phyloP scores from a whole-genome alignment of 2,329 filamentous ascomycete species.

The Aspergillus candidus region DNA sequence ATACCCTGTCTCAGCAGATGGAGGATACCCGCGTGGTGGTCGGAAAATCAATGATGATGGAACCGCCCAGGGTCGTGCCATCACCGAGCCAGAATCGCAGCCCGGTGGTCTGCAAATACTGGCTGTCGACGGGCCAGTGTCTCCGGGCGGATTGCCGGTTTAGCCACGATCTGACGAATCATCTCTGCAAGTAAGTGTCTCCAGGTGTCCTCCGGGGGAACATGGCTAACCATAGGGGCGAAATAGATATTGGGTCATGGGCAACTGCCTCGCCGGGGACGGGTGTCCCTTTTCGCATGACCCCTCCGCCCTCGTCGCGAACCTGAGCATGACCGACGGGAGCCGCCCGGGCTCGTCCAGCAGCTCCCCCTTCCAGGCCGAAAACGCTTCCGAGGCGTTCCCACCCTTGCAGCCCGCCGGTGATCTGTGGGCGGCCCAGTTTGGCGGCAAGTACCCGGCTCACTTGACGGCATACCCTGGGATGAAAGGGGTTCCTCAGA shows the following conservation, averaged over 20 bases:
- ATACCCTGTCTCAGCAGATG: slow-evolving; percentile 44
- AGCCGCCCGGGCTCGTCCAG: slow-evolving; percentile 47
- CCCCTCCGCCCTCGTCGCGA: slow-evolving; percentile 76
- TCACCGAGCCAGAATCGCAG: slow-evolving; percentile 72
- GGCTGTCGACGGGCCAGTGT: slow-evolving; percentile 90
- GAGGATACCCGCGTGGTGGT: slow-evolving; percentile 66
- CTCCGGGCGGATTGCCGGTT: slow-evolving; percentile 93
- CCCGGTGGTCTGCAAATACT: slow-evolving; percentile 94
- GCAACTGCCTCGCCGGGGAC: slow-evolving; percentile 87
- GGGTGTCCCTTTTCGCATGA: slow-evolving; percentile 98
- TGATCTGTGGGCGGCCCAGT: slow-evolving; percentile 53
- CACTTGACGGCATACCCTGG: slow-evolving; percentile 40
- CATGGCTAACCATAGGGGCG: no score
- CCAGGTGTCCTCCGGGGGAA: no score
- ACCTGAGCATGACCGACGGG: slow-evolving; percentile 63
- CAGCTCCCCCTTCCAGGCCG: slow-evolving; percentile 65
- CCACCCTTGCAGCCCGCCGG: slow-evolving; percentile 63
- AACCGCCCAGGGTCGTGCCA: slow-evolving; percentile 65
- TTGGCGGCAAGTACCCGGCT: slow-evolving; percentile 38
- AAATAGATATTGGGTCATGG: slow-evolving; percentile 84
- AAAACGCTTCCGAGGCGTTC: slow-evolving; percentile 73
- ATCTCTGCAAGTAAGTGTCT: slow-evolving; percentile 87
- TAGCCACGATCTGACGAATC: slow-evolving; percentile 90
- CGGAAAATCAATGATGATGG: slow-evolving; percentile 80
- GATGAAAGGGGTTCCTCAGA: slow-evolving; percentile 36